Evolutionary conservation across 805 yeast genomes (phyloP), one percentile per base, ranked within the genome.

Genomic region (Wickerhamiella sergipiensis): DNA sequence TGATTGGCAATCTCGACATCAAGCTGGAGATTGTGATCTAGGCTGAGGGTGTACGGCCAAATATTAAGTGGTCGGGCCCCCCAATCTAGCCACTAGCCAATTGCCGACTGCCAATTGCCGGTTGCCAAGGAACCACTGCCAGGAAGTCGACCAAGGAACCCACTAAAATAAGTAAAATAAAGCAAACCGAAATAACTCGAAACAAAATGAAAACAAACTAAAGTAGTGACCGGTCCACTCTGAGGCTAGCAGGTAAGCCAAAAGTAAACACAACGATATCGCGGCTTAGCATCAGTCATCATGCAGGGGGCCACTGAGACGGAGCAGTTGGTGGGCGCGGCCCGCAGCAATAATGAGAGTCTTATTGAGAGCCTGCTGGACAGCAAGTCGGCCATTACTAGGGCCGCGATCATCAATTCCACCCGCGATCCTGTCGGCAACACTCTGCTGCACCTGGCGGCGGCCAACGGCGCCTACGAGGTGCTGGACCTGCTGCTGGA

Each of bases 261-360:
- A n/a, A n/a, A n/a, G n/a, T n/a, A n/a, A n/a, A n/a, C n/a, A n/a
- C n/a, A n/a, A n/a, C n/a, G n/a, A n/a, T n/a, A n/a, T n/a, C 12
- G 7, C 19, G 40, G 40, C 40, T 36, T 17, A 36, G 40, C 40
- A 36, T 36, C 40, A 36, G 40, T 36, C 40, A 36, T 36, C 40
- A 36, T 36, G 40, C 40, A 77, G 55, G 95, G 96, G 43, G 97
- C 97, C 6, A 73, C 84, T 7, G 74, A 74, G 52, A 67, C 75
- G 19, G 90, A 90, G 64, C 95, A 86, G 68, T 67, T 90, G 46
- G 71, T 92, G 43, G 97, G 90, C 58, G 81, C 90, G 2, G 81
- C 94, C 8, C 80, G 97, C 63, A 74, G 96, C 66, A 85, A 90
- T 71, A 92, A 90, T 64, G 75, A 79, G 2, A 95, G 86, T 54